These are phyloP conservation scores for Boletus semigastroideus DNA, from an alignment of 1,284 basidiomycete genomes.

Conservation along the genomic window DNA sequence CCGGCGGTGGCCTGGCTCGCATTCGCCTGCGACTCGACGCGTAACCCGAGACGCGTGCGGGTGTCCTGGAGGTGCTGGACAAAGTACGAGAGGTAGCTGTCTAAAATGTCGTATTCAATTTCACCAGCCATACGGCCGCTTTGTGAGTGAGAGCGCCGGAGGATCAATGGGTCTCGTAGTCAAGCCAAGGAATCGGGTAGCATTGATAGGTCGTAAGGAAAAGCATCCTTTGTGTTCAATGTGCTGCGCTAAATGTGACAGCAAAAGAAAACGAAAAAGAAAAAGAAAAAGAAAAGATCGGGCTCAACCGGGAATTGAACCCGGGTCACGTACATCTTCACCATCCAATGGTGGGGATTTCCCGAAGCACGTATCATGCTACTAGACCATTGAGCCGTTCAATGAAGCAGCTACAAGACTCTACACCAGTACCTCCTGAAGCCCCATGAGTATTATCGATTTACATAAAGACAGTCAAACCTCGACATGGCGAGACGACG, in stretches of 20 bases:
- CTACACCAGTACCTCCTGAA: neutral
- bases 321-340: slow-evolving; percentile 40
- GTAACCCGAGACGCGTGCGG: slow-evolving; percentile 17
- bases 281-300: slow-evolving; percentile 9
- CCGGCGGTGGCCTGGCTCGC: neutral
- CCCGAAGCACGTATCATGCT: slow-evolving; percentile 43
- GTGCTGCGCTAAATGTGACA: slow-evolving; percentile 5
- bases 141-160: neutral
- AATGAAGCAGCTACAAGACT: neutral
- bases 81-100: slow-evolving; percentile 28
- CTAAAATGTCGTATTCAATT: slow-evolving; percentile 19
- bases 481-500: too few relatives aligned
- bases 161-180: neutral
- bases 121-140: slow-evolving; percentile 6
- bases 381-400: slow-evolving; percentile 45
- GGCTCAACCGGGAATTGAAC: slow-evolving; percentile 49
- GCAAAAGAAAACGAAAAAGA: too few relatives aligned
- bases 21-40: neutral
- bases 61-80: slow-evolving; percentile 29
- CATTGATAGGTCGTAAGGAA: neutral
- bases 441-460: too few relatives aligned
- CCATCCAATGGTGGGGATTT: slow-evolving; percentile 1
- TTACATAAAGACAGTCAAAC: too few relatives aligned
- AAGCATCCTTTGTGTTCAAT: slow-evolving; percentile 16
- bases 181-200: neutral